Percentiles rank a stretch among this genome's conserved stretches.
phyloP scores from a whole-genome alignment of 2,329 filamentous ascomycete species.

The Pseudopithomyces maydicus region DNA sequence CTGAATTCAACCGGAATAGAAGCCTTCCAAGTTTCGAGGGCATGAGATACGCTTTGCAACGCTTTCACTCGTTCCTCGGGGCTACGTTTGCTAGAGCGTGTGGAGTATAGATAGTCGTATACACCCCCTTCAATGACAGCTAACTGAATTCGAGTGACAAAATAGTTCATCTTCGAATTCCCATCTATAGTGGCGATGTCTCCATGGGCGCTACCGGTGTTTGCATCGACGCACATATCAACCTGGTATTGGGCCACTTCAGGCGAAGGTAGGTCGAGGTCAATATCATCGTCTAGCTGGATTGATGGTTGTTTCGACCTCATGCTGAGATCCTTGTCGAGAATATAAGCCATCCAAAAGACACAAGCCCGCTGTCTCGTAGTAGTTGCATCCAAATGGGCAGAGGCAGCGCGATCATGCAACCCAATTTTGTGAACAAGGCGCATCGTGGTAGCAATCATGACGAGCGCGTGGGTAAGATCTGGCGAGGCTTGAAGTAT shows the following conservation, averaged over 20 bases:
- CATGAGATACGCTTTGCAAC: constrained; percentile 14
- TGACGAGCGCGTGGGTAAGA: constrained; percentile 28
- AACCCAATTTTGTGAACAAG: constrained; percentile 26
- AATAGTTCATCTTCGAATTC: constrained; percentile 23
- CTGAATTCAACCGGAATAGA: constrained; percentile 24
- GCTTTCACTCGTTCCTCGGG: constrained; percentile 19
- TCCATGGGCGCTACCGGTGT: constrained; percentile 10
- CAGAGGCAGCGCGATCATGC: constrained; percentile 21
- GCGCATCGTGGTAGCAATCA: constrained; percentile 32
- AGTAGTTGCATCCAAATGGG: constrained; percentile 17
- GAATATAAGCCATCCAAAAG: constrained; percentile 40
- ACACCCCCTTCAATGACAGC: constrained; percentile 26
- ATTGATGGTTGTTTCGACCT: constrained; percentile 28
- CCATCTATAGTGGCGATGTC: constrained; percentile 22
- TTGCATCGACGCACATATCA: constrained; percentile 7
- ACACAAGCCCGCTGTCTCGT: constrained; percentile 29
- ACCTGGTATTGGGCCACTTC: constrained; percentile 8
- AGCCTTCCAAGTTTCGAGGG: constrained; percentile 26
- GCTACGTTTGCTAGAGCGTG: constrained; percentile 21
- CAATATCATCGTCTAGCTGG: constrained; percentile 26
- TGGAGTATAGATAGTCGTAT: constrained; percentile 29
- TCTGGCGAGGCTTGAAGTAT: constrained; percentile 31
- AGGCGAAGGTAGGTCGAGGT: constrained; percentile 27
- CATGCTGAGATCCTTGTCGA: constrained; percentile 34
- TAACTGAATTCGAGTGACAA: constrained; percentile 24